Evolutionary conservation across 805 yeast species (phyloP).

Genomic region (Lipomyces orientalis): DNA sequence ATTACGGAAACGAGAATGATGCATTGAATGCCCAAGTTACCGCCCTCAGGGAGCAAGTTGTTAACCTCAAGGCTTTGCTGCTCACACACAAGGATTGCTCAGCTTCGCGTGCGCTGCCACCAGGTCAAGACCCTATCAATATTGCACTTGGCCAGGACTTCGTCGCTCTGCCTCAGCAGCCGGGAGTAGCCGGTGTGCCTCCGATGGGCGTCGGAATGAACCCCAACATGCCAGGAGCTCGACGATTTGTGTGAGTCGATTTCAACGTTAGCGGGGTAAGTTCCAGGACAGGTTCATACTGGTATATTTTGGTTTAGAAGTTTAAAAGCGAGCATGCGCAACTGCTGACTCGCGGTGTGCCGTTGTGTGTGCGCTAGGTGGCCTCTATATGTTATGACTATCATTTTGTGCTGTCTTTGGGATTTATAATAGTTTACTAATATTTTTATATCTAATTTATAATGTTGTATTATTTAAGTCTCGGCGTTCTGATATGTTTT

Average conservation of each 20-base stretch:
- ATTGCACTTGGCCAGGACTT: conserved; percentile 34
- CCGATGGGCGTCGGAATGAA: not conserved
- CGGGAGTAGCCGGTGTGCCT: conserved; percentile 9
- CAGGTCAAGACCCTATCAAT: conserved; percentile 35
- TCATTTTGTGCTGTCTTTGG: not conserved
- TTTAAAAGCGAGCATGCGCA: not conserved
- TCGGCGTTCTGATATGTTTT: not conserved
- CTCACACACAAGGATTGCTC: conserved; percentile 57
- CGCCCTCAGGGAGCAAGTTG: conserved; percentile 64
- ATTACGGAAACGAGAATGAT: conserved; percentile 72
- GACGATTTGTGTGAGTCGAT: conserved; percentile 2
- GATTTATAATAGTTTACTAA: not conserved
- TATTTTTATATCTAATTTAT: not conserved
- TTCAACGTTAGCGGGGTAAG: not conserved
- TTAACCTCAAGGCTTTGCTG: conserved; percentile 55
- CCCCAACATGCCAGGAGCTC: conserved; percentile 6
- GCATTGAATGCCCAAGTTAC: conserved; percentile 63
- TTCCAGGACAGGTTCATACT: not conserved
- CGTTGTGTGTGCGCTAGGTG: not conserved
- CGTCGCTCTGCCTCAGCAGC: conserved; percentile 20
- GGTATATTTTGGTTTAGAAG: not conserved
- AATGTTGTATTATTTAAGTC: not conserved
- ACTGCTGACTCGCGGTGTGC: not conserved
- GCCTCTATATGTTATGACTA: not conserved
- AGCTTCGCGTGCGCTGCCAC: conserved; percentile 34